Evolutionary conservation across 2,329 filamentous ascomycete species (phyloP).

Genomic region (Cadophora sp.): DNA sequence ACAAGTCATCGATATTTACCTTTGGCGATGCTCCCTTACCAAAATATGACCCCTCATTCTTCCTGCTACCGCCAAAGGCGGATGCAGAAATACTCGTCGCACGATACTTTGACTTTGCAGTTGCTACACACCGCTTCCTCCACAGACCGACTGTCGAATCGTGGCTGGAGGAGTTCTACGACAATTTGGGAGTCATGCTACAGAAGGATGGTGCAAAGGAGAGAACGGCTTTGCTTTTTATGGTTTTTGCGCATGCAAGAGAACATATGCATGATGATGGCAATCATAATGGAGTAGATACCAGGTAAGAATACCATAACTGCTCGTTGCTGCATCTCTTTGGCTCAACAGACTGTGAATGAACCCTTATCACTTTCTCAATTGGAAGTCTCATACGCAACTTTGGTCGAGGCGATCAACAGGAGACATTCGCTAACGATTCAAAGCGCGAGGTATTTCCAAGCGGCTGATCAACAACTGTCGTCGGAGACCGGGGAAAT

Average conservation of each 20-base stretch:
- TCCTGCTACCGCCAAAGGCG: conserved; percentile 44
- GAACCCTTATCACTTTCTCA: no score
- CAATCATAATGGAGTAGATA: conserved; percentile 22
- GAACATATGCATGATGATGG: conserved; percentile 43
- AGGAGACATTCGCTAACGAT: background rate
- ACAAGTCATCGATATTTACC: conserved; percentile 47
- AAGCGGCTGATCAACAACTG: conserved; percentile 43
- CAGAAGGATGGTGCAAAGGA: conserved; percentile 49
- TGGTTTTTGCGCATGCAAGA: conserved; percentile 57
- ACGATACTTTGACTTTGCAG: conserved; percentile 65
- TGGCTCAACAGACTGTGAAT: no score
- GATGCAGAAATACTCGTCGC: conserved; percentile 46
- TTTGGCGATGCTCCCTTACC: conserved; percentile 49
- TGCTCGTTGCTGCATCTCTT: background rate
- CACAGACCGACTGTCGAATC: conserved; percentile 58
- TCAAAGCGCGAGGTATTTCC: conserved; percentile 38
- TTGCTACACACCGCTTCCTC: conserved; percentile 64
- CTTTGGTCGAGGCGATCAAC: no score
- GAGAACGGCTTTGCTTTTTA: conserved; percentile 51
- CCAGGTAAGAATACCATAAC: conserved; percentile 17
- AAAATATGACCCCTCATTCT: conserved; percentile 51
- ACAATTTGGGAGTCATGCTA: conserved; percentile 50
- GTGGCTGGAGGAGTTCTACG: conserved; percentile 57
- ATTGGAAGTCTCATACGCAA: no score
- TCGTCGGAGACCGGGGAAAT: conserved; percentile 44